Conservation (phyloP, 805 yeast species). For the Metschnikowia matae region DNA sequence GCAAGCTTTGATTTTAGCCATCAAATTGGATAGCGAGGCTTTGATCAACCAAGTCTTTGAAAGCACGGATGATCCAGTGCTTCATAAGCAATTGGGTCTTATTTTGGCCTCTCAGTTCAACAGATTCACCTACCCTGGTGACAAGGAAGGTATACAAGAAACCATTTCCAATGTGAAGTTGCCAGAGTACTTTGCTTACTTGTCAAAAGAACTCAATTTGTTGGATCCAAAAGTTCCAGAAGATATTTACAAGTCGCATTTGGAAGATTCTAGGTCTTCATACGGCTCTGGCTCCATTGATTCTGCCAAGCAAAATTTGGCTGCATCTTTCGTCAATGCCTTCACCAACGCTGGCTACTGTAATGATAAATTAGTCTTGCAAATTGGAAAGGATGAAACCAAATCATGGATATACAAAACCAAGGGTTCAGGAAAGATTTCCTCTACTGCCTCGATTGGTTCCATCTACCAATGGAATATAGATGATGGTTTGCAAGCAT, state of each 20-base stretch:
- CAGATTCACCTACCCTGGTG: conserved; percentile 61
- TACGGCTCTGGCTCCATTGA: conserved; percentile 57
- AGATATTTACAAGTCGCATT: conserved; percentile 87
- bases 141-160: conserved; percentile 70
- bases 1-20: conserved; percentile 86
- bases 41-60: conserved; percentile 76
- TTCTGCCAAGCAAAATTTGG: conserved; percentile 92
- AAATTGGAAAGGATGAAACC: conserved; percentile 58
- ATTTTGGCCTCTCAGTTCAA: conserved; percentile 84
- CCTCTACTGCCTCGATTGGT: conserved; percentile 90
- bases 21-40: conserved; percentile 78
- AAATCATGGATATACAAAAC: conserved; percentile 87
- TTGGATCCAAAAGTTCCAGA: conserved; percentile 91
- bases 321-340: conserved; percentile 90
- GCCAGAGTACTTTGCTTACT: conserved; percentile 73
- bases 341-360: conserved; percentile 91
- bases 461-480: conserved; percentile 88
- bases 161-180: conserved; percentile 76
- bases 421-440: conserved; percentile 84
- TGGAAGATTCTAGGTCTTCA: conserved; percentile 66
- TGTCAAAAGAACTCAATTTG: conserved; percentile 83
- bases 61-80: conserved; percentile 66
- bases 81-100: conserved; percentile 89
- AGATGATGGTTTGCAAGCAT: conserved; percentile 80
- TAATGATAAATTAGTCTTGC: conserved; percentile 69